A percentile compares a stretch with the other conserved stretches of the same genome.
Conservation (phyloP, 306 rosid genomes). For the Echinosophora koreensis region DNA sequence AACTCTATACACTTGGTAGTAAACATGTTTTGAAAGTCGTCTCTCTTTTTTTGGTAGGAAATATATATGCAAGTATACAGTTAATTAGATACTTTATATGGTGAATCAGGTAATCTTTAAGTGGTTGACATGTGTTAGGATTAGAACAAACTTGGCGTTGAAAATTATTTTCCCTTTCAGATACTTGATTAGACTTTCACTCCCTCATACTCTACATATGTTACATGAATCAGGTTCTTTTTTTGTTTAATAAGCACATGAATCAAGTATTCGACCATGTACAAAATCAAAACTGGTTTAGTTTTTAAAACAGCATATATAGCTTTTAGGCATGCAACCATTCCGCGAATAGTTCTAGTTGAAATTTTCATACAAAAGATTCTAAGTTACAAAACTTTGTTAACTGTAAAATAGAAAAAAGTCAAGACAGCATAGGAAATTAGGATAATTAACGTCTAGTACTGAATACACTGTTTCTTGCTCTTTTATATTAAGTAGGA, state of each 20-base stretch:
- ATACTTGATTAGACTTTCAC: too few relatives aligned
- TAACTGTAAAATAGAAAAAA: background rate
- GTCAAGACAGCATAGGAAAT: background rate
- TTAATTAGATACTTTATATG: background rate
- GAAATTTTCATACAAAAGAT: background rate
- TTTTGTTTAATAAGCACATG: too few relatives aligned
- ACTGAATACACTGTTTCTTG: background rate
- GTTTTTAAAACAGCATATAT: background rate
- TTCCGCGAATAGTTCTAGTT: background rate
- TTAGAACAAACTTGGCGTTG: background rate
- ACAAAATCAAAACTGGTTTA: background rate
- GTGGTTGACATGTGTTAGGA: background rate
- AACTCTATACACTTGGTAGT: background rate
- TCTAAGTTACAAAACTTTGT: background rate
- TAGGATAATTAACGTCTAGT: background rate
- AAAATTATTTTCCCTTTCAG: too few relatives aligned
- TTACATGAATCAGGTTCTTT: background rate
- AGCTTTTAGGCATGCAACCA: background rate
- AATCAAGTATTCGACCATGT: background rate
- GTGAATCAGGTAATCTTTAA: background rate
- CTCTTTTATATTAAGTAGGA: background rate
- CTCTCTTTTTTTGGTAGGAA: background rate
- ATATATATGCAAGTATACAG: background rate
- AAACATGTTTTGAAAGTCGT: background rate
- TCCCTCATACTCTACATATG: background rate